These are phyloP conservation scores for Beauveria asiatica DNA, from an alignment of 2,329 filamentous ascomycete genomes.

Conservation along the genomic window DNA sequence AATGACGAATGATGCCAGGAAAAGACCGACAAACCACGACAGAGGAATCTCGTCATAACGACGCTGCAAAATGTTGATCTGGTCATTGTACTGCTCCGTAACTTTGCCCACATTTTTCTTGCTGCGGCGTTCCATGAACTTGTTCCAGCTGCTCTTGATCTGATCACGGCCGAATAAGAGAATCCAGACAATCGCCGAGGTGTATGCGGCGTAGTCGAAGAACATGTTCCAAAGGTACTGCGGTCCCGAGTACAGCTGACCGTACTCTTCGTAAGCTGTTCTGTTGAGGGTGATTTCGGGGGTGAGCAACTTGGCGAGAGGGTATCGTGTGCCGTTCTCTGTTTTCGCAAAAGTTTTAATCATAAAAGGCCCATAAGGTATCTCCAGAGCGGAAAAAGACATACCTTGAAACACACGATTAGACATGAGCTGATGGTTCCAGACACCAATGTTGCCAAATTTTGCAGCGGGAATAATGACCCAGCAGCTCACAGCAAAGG, in stretches of 20 bases:
- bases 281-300: slow-evolving; percentile 35
- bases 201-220: slow-evolving; percentile 52
- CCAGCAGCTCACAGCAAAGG: slow-evolving; percentile 50
- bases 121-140: slow-evolving; percentile 30
- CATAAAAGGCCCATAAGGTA: too few relatives aligned
- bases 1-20: slow-evolving; percentile 31
- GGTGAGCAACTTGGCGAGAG: slow-evolving; percentile 25
- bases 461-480: slow-evolving; percentile 50
- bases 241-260: slow-evolving; percentile 47
- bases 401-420: slow-evolving; percentile 40
- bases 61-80: slow-evolving; percentile 50
- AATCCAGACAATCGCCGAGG: slow-evolving; percentile 52
- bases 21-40: slow-evolving; percentile 49
- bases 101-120: slow-evolving; percentile 27
- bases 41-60: slow-evolving; percentile 49
- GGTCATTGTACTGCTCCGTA: slow-evolving; percentile 48
- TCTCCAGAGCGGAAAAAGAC: neutral
- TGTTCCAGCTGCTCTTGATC: slow-evolving; percentile 35
- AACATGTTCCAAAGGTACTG: slow-evolving; percentile 51
- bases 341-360: too few relatives aligned
- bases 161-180: slow-evolving; percentile 44
- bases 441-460: slow-evolving; percentile 45
- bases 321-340: slow-evolving; percentile 28
- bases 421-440: slow-evolving; percentile 47
- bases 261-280: slow-evolving; percentile 38